Conservation (phyloP, 1,139 yeast species). For the Suhomyces anneliseae region DNA sequence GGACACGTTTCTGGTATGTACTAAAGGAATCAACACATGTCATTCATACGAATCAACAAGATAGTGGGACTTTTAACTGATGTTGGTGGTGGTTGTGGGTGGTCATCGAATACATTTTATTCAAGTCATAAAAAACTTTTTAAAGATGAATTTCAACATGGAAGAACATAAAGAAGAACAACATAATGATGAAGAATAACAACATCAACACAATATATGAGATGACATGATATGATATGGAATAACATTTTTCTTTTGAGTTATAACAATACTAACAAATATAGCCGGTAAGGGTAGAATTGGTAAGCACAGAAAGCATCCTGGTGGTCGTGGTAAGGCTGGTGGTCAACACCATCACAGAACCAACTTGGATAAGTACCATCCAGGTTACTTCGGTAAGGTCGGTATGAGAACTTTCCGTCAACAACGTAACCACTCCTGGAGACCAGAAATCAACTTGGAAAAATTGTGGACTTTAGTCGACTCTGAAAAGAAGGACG, state of each 20-base stretch:
- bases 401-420: conserved; percentile 99
- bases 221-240: neutral
- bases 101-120: neutral
- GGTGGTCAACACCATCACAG: conserved; percentile 99
- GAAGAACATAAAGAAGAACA: neutral
- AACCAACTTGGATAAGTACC: conserved; percentile 99
- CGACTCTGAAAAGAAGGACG: conserved; percentile 93
- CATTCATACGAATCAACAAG: neutral
- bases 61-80: no score
- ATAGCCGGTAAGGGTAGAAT: conserved; percentile 99
- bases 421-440: conserved; percentile 93
- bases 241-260: neutral
- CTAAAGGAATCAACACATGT: conserved; percentile 2
- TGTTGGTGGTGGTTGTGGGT: neutral
- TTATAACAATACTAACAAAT: conserved; percentile 33
- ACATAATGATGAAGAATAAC: no score
- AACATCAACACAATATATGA: neutral
- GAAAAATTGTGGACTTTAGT: conserved; percentile 99
- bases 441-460: conserved; percentile 98
- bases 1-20: conserved; percentile 99
- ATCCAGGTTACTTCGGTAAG: conserved; percentile 99
- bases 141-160: neutral
- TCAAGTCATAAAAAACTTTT: no score
- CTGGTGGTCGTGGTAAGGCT: conserved; percentile 99
- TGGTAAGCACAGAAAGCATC: conserved; percentile 99